These are phyloP conservation scores for Phytopythium sindhum DNA, from an alignment of 352 stramenopile species.

Conservation along the genomic window DNA sequence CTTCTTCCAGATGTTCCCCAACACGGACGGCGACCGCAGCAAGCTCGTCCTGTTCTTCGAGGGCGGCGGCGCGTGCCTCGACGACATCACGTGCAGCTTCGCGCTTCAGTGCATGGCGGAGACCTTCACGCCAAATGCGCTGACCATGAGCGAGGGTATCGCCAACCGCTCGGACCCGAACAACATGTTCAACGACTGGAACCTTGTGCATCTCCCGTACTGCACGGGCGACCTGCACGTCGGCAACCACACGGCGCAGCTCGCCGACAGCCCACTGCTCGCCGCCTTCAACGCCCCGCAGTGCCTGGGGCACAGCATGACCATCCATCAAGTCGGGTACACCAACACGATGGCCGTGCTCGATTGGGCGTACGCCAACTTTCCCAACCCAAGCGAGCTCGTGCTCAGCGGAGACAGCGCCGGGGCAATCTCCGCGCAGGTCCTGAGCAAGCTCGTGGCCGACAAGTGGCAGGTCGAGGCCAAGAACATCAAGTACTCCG, in stretches of 20 bases:
- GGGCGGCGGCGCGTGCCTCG: slow-evolving; percentile 33
- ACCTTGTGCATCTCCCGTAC: slow-evolving; percentile 45
- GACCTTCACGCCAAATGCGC: slow-evolving; percentile 30
- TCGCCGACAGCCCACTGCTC: slow-evolving; percentile 9
- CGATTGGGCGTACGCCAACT: slow-evolving; percentile 36
- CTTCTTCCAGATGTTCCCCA: slow-evolving; percentile 51
- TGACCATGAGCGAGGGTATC: slow-evolving; percentile 23
- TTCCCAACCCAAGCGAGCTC: slow-evolving; percentile 20
- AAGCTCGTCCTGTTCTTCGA: slow-evolving; percentile 45
- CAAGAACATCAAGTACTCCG: slow-evolving; percentile 29
- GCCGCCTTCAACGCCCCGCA: slow-evolving; percentile 14
- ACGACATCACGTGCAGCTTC: slow-evolving; percentile 37
- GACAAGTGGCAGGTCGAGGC: slow-evolving; percentile 28
- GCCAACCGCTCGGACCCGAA: slow-evolving; percentile 32
- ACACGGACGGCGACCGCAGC: slow-evolving; percentile 20
- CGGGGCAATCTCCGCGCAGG: slow-evolving; percentile 22
- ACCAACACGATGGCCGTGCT: slow-evolving; percentile 29
- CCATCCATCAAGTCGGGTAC: slow-evolving; percentile 28
- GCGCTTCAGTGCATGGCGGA: slow-evolving; percentile 26
- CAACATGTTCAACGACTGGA: slow-evolving; percentile 48
- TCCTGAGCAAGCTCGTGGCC: slow-evolving; percentile 13
- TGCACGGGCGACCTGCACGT: slow-evolving; percentile 47
- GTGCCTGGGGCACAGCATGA: slow-evolving; percentile 22
- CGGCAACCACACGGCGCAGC: slow-evolving; percentile 15
- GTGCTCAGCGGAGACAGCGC: slow-evolving; percentile 27